phyloP scores from a whole-genome alignment of 1,139 yeast genomes.

The Scheffersomyces titani region DNA sequence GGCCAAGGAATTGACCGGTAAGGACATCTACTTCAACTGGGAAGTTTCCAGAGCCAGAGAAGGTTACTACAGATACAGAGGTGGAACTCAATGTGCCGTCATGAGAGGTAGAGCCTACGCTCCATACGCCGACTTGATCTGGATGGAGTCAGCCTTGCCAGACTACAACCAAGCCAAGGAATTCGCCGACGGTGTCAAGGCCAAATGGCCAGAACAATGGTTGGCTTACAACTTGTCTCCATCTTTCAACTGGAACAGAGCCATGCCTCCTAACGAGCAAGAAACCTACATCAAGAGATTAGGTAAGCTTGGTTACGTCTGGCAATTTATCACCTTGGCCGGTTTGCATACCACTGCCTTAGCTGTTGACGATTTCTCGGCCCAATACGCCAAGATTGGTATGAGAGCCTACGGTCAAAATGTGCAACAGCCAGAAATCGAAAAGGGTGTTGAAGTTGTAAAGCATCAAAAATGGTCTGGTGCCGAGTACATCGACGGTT shows the following conservation, averaged over 20 bases:
- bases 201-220: conserved; percentile 87
- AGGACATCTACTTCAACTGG: conserved; percentile 92
- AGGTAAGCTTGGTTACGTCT: conserved; percentile 87
- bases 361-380: conserved; percentile 84
- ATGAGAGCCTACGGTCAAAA: conserved; percentile 94
- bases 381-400: conserved; percentile 76
- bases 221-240: conserved; percentile 95
- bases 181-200: conserved; percentile 88
- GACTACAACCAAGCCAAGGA: conserved; percentile 92
- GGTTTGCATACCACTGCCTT: conserved; percentile 96
- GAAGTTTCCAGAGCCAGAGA: conserved; percentile 95
- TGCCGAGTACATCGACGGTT: conserved; percentile 92
- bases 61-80: conserved; percentile 94
- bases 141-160: conserved; percentile 99
- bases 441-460: conserved; percentile 88
- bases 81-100: conserved; percentile 97
- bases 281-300: conserved; percentile 87
- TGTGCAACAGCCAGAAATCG: conserved; percentile 88
- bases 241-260: conserved; percentile 96
- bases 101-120: conserved; percentile 97
- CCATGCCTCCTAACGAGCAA: conserved; percentile 87
- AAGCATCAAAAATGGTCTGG: conserved; percentile 99
- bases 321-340: conserved; percentile 98
- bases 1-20: conserved; percentile 77
- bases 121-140: conserved; percentile 92